Evolutionary conservation across 2,329 filamentous ascomycete genomes (phyloP), one percentile per base, ranked within the genome.

Genomic region (Huntiella omanensis): DNA sequence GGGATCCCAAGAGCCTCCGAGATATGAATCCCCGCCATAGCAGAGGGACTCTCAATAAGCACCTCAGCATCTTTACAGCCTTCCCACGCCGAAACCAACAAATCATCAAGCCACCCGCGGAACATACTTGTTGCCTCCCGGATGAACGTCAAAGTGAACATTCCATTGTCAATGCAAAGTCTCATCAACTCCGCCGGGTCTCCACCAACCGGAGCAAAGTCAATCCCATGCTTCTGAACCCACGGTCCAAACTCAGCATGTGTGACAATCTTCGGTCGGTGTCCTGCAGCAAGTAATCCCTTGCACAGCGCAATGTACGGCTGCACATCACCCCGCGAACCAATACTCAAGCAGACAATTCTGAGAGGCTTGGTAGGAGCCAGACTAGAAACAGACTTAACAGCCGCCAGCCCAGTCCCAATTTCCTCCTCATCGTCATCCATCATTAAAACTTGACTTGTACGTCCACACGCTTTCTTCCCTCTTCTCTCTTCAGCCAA

Each of bases 21-120:
- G 53, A 98, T 93, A 60, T 98, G 91, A 46, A 98, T 94, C 19
- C 91, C 91, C 0, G 82, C 86, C 91, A 98, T 98, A 11, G 91
- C 86, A 48, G 84, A 93, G 0, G 91, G 91, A 40, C 84, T 93
- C 60, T 98, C 91, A 50, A 98, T 94, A 35, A 98, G 68, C 32
- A 98, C 65, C 58, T 98, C 88, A 1, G 81, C 82, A 17, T 79
- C 82, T 60, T 94, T 76, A 56, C 88, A 96, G 1, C 85, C 85
- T 38, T 65, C 62, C 77, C 82, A 96, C 0, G 86, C 79, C 12
- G 85, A 87, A 12, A 70, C 71, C 33, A 95, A 74, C 16, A 98
- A 71, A 38, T 85, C 82, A 54, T 96, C 87, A 13, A 98, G 77
- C 87, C 91, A 98, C n/a, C 77, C 80, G 46, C 91, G 80, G 62